Base-by-base conservation (phyloP, 805 yeast species). In the Spathaspora sp. region DNA sequence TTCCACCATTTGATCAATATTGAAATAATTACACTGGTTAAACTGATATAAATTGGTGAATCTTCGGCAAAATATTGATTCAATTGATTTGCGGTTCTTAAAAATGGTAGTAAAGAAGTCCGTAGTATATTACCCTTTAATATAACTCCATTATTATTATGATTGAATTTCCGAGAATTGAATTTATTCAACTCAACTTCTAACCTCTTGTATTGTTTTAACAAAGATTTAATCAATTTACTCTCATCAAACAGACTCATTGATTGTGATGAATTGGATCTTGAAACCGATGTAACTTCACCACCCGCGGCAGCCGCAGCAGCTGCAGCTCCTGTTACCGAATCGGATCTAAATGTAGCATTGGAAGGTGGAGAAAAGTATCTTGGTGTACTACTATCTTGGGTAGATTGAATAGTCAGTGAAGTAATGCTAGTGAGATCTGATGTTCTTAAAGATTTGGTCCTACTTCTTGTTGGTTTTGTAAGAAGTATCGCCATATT, bases 1-100 rank as follows among this genome's bases (percentile, higher is more conserved):
- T 66, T 58, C 86, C 86, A 81, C 86, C 86, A 82, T 57, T 69
- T 72, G 9, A 75, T 56, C 16, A 80, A 55, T 10, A 72, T 61
- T 16, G 72, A 59, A 5, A 66, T 51, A 6, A 66, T 57, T 3
- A 74, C 65, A 56, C 69, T 67, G 12, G 60, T 61, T 49, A 74
- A 61, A 54, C 74, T 66, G 49, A 55, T 57, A 56, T 67, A 69
- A 19, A 73, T 62, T 49, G 61, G 60, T 10, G 64, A 53, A 42
- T 53, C 49, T 11, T 35, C 44, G 11, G 59, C 49, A 32, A 68
- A 63, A 28, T 55, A 50, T 8, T 58, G 54, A 39, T 62, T 61
- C 18, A 69, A 52, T 38, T 55, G 55, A 20, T 57, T 61, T 45
- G 57, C 45, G 6, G 59, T 49, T 49, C 82, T 61, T 16, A 79